Conservation (phyloP, 495 filamentous ascomycete genomes). For the Talaromyces ruber region DNA sequence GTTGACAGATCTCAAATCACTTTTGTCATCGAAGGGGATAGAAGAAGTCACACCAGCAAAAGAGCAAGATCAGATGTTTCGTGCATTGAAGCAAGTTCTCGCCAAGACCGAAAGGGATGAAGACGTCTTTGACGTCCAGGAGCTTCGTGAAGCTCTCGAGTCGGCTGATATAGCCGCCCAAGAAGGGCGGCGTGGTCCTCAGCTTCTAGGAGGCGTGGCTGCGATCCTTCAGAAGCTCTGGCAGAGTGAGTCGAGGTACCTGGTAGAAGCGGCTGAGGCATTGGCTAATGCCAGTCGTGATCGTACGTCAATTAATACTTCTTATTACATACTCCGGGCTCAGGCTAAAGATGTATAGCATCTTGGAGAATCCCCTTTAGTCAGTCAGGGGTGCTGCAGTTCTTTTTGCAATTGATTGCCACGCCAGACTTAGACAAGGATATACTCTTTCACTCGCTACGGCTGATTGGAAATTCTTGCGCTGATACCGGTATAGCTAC, state of each 20-base stretch:
- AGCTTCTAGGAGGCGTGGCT: slow-evolving; percentile 17
- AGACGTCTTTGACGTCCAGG: slow-evolving; percentile 15
- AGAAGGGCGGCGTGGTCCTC: slow-evolving; percentile 12
- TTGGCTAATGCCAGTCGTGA: slow-evolving; percentile 61
- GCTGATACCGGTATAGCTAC: slow-evolving; percentile 56
- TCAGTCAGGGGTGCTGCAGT: slow-evolving; percentile 56
- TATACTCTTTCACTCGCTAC: slow-evolving; percentile 48
- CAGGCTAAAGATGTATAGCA: slow-evolving; percentile 27
- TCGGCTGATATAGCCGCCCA: slow-evolving; percentile 16
- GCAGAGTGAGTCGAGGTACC: slow-evolving; percentile 26
- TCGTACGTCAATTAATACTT: slow-evolving; percentile 36
- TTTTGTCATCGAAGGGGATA: slow-evolving; percentile 9
- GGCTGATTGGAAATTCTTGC: slow-evolving; percentile 72
- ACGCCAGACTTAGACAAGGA: slow-evolving; percentile 21
- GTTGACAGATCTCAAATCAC: slow-evolving; percentile 7
- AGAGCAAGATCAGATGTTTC: slow-evolving; percentile 23
- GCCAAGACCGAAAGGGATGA: slow-evolving; percentile 13
- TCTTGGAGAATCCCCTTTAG: slow-evolving; percentile 58
- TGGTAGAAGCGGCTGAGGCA: slow-evolving; percentile 47
- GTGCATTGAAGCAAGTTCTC: slow-evolving; percentile 15
- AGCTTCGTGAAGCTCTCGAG: slow-evolving; percentile 19
- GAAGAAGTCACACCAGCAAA: slow-evolving; percentile 10
- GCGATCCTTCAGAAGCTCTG: slow-evolving; percentile 25
- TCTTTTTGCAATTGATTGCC: slow-evolving; percentile 51
- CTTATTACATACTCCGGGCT: background rate